Conservation (phyloP, 345 rosid species). For the Populus nigra region DNA sequence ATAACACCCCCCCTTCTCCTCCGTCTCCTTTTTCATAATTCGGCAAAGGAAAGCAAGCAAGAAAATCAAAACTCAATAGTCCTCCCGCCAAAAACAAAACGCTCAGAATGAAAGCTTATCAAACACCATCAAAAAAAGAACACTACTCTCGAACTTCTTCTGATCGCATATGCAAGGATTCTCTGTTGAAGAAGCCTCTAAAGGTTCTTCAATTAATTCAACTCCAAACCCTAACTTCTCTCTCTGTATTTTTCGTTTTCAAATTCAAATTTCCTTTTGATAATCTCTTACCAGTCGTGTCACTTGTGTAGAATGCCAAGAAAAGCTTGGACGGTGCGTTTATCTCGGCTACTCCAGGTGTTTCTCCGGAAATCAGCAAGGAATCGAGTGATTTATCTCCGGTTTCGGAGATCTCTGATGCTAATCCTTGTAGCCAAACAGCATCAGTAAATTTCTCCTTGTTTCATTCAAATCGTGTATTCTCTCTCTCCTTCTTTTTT, state of each 20-base stretch:
- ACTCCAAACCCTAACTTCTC: background rate
- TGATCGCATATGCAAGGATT: conserved; percentile 19
- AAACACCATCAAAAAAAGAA: conserved; percentile 25
- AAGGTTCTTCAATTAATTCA: conserved; percentile 4
- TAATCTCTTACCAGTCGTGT: background rate
- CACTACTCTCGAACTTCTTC: background rate
- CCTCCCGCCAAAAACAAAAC: conserved; percentile 22
- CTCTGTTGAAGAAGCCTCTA: conserved; percentile 25
- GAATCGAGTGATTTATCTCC: conserved; percentile 22
- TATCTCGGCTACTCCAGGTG: conserved; percentile 5
- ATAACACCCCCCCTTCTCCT: no score
- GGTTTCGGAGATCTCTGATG: conserved; percentile 15
- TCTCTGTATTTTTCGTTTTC: background rate
- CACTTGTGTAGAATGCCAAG: conserved; percentile 15
- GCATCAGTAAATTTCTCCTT: background rate
- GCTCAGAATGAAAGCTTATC: conserved; percentile 23
- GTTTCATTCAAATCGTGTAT: no score
- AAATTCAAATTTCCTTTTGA: background rate
- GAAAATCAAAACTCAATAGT: no score
- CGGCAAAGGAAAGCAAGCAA: no score
- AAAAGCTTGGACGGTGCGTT: conserved; percentile 27
- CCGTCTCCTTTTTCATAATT: no score
- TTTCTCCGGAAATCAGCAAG: conserved; percentile 15
- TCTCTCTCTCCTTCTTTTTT: no score
- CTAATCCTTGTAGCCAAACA: background rate